phyloP scores from a whole-genome alignment of 2,329 filamentous ascomycete genomes.

The Cladophialophora carrionii region DNA sequence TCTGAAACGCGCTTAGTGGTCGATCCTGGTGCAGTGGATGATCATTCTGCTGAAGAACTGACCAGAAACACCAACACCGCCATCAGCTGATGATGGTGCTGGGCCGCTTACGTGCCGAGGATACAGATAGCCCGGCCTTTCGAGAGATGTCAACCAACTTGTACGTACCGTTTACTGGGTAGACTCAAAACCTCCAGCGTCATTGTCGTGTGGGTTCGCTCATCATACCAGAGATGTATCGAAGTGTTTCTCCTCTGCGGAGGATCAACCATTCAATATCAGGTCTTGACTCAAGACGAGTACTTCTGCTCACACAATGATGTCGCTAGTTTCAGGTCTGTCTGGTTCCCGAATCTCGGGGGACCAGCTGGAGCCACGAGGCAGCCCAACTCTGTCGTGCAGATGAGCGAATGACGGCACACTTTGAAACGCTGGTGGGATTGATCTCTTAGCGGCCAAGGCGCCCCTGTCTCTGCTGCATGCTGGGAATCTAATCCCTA shows the following conservation, averaged over 20 bases:
- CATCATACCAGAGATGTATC: slow-evolving; percentile 6
- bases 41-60: slow-evolving; percentile 12
- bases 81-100: slow-evolving; percentile 2
- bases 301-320: slow-evolving; percentile 17
- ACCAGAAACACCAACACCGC: slow-evolving; percentile 1
- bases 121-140: neutral
- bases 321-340: slow-evolving; percentile 31
- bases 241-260: neutral
- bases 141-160: neutral
- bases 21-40: slow-evolving; percentile 21
- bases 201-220: neutral
- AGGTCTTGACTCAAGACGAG: neutral
- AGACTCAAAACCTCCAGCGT: neutral
- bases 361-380: slow-evolving; percentile 24
- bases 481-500: neutral
- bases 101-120: neutral
- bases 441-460: neutral
- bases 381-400: slow-evolving; percentile 15
- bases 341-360: slow-evolving; percentile 10
- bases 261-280: slow-evolving; percentile 7
- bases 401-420: slow-evolving; percentile 24
- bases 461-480: slow-evolving; percentile 1
- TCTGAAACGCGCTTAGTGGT: slow-evolving; percentile 27
- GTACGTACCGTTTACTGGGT: no score
- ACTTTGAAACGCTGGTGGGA: slow-evolving; percentile 28